Evolutionary conservation across 495 filamentous ascomycete genomes (phyloP).

Genomic region (Cercophora samala): DNA sequence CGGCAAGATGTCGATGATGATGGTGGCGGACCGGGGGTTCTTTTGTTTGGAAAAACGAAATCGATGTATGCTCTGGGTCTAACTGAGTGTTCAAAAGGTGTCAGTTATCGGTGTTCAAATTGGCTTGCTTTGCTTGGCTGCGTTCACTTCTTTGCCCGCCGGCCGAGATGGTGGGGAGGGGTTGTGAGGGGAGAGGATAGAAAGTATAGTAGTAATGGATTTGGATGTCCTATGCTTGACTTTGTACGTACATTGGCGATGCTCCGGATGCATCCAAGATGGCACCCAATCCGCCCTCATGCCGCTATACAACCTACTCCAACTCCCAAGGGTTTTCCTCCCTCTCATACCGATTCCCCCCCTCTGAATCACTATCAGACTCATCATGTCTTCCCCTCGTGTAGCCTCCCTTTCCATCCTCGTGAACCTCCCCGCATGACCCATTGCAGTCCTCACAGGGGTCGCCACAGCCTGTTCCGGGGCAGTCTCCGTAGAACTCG

Average conservation of each 20-base stretch:
- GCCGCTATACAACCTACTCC: no score
- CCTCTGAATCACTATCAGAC: no score
- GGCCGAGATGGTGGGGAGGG: background rate
- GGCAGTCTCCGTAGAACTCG: no score
- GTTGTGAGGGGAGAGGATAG: background rate
- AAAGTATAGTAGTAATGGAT: background rate
- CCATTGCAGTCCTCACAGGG: no score
- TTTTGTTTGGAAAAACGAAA: background rate
- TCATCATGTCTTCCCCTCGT: no score
- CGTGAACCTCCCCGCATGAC: no score
- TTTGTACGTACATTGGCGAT: background rate
- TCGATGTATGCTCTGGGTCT: background rate
- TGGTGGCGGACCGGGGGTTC: no score
- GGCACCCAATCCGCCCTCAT: background rate
- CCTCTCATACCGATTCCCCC: no score
- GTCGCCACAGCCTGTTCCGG: no score
- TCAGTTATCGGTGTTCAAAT: background rate
- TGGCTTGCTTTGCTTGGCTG: background rate
- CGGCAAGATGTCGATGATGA: no score
- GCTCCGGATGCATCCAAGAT: background rate
- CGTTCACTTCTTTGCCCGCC: background rate
- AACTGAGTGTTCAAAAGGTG: constrained; percentile 3
- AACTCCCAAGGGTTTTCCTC: no score
- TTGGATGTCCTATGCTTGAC: background rate
- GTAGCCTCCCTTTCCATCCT: no score